These are phyloP conservation scores for Jatropha podagrica DNA, from an alignment of 441 rosid species.

Conservation along the genomic window DNA sequence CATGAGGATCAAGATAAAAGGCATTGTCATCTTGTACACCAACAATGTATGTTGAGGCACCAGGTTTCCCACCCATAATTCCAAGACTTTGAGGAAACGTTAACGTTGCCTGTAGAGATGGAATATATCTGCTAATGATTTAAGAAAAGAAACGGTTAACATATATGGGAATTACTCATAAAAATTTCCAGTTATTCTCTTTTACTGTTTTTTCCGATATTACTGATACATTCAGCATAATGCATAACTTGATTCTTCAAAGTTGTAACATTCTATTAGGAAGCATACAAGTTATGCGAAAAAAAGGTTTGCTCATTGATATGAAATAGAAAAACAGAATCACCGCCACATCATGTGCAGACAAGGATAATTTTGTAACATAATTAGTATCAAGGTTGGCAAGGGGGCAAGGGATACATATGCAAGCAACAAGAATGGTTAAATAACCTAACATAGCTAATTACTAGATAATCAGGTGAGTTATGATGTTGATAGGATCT, in stretches of 20 bases:
- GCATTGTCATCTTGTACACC: constrained; percentile 86
- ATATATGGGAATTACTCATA: constrained; percentile 7
- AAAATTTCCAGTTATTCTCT: background rate
- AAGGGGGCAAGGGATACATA: constrained; percentile 11
- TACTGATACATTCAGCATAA: too few relatives aligned
- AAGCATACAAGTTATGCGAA: background rate
- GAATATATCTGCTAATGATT: constrained; percentile 63
- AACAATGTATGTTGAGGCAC: constrained; percentile 89
- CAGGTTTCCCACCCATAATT: constrained; percentile 89
- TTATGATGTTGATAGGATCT: constrained; percentile 12
- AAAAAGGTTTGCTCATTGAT: background rate
- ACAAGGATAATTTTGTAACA: constrained; percentile 14
- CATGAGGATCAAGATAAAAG: constrained; percentile 93
- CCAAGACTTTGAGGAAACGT: constrained; percentile 95
- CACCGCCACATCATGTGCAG: background rate
- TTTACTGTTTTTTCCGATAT: too few relatives aligned
- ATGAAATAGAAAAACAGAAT: background rate
- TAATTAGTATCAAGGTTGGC: background rate
- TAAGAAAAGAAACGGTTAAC: constrained; percentile 15
- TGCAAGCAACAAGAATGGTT: constrained; percentile 3
- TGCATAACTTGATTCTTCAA: too few relatives aligned
- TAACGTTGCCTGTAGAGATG: constrained; percentile 73
- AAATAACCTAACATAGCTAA: background rate
- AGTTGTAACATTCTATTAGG: too few relatives aligned
- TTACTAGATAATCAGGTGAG: constrained; percentile 1